phyloP scores from a whole-genome alignment of 345 rosid species.

The Salix arbutifolia region DNA sequence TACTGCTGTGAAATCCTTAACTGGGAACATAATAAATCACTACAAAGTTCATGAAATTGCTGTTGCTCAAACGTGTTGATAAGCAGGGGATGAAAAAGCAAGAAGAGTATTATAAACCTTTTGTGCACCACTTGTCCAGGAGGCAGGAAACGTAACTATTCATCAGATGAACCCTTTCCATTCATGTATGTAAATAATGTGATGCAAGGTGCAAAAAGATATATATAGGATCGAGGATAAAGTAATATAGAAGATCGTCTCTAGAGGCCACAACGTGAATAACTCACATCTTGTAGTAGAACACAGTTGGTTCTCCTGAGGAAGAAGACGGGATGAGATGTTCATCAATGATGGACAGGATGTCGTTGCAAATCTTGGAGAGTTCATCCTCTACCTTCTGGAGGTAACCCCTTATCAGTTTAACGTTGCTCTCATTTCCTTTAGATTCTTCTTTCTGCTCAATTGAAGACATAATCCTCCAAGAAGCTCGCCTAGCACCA shows the following conservation, averaged over 20 bases:
- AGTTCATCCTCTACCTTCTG: slow-evolving; percentile 95
- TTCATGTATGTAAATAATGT: background rate
- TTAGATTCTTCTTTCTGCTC: slow-evolving; percentile 94
- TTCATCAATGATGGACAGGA: slow-evolving; percentile 76
- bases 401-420: slow-evolving; percentile 71
- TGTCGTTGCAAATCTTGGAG: slow-evolving; percentile 73
- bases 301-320: slow-evolving; percentile 93
- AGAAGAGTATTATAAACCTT: background rate
- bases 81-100: background rate
- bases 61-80: background rate
- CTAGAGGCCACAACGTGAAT: background rate
- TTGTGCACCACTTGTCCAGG: background rate
- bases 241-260: background rate
- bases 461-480: slow-evolving; percentile 97
- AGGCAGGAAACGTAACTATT: slow-evolving; percentile 1
- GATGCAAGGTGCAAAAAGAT: background rate
- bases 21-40: background rate
- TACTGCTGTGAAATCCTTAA: background rate
- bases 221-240: background rate
- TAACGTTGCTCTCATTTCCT: slow-evolving; percentile 82
- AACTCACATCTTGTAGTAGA: slow-evolving; percentile 91
- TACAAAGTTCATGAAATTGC: background rate
- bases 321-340: slow-evolving; percentile 77
- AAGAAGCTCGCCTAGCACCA: slow-evolving; percentile 88
- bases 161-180: background rate